Percentiles rank a stretch among this genome's conserved stretches.
phyloP scores from a whole-genome alignment of 2,329 filamentous ascomycete species.

The Colletotrichum noveboracense region DNA sequence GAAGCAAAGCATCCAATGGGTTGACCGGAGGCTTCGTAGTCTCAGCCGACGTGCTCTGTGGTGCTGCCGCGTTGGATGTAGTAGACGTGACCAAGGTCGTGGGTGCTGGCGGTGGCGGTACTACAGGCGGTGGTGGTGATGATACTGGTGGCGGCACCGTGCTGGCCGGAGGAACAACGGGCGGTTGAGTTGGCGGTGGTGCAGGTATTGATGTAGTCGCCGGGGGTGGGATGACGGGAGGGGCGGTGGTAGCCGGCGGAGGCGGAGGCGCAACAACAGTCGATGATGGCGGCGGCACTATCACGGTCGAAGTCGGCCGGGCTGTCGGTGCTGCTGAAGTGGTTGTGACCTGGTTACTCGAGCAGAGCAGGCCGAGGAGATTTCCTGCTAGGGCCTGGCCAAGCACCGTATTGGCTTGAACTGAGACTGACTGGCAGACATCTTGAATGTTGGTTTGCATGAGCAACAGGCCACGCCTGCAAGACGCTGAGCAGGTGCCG shows the following conservation, averaged over 20 bases:
- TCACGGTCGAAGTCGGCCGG: not conserved
- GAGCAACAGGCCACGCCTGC: conserved; percentile 32
- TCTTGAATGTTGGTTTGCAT: conserved; percentile 33
- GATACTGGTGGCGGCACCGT: not conserved
- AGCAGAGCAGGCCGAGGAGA: conserved; percentile 41
- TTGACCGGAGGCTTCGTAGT: not conserved
- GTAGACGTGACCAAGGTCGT: not conserved
- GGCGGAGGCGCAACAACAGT: not conserved
- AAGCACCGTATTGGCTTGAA: conserved; percentile 36
- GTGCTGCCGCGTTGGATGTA: not conserved
- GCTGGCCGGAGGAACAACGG: not conserved
- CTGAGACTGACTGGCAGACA: conserved; percentile 29
- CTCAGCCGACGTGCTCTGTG: not conserved
- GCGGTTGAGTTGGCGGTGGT: not conserved
- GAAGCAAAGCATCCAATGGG: conserved; percentile 11
- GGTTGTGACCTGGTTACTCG: not conserved
- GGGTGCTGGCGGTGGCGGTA: not conserved
- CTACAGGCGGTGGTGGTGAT: not conserved
- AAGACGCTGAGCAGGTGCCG: conserved; percentile 41
- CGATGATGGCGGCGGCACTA: not conserved
- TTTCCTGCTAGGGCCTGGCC: conserved; percentile 39
- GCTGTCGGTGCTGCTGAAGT: not conserved
- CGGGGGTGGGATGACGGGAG: not conserved
- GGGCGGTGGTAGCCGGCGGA: not conserved
- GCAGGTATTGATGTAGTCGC: not conserved